Conservation (phyloP, 768 basidiomycete genomes). For the Xerocomellus amylosporus region DNA sequence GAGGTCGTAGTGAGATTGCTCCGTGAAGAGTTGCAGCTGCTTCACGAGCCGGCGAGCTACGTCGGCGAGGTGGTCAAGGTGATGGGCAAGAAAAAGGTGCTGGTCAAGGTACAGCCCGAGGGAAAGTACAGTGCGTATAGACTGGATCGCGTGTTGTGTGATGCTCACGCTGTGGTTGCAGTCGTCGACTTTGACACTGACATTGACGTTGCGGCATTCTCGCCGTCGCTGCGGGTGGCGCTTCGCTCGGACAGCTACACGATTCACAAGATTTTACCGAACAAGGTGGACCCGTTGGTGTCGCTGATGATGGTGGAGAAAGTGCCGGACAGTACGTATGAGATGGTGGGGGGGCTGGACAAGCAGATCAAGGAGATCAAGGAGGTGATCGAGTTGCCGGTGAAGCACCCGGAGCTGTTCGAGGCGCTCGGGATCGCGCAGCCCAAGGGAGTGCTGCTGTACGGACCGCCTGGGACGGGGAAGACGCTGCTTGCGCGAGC, state of each 20-base stretch:
- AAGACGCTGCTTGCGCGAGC: slow-evolving; percentile 95
- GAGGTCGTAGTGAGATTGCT: slow-evolving; percentile 69
- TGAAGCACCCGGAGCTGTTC: slow-evolving; percentile 97
- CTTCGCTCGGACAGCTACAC: slow-evolving; percentile 96
- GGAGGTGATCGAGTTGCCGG: slow-evolving; percentile 96
- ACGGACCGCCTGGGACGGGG: slow-evolving; percentile 95
- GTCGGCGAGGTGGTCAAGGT: slow-evolving; percentile 98
- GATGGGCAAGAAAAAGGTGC: slow-evolving; percentile 98
- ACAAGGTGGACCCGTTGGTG: slow-evolving; percentile 97
- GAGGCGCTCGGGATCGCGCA: slow-evolving; percentile 95
- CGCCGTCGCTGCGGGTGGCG: slow-evolving; percentile 86
- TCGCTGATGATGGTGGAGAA: slow-evolving; percentile 99
- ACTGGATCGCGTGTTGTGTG: fast-evolving
- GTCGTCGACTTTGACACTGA: slow-evolving; percentile 93
- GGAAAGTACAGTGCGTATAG: slow-evolving; percentile 90
- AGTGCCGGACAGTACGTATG: slow-evolving; percentile 98
- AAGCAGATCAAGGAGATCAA: slow-evolving; percentile 99
- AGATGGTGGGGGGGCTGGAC: slow-evolving; percentile 99
- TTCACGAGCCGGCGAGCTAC: slow-evolving; percentile 95
- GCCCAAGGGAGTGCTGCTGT: slow-evolving; percentile 93
- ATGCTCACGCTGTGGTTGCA: slow-evolving; percentile 27
- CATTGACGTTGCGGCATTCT: slow-evolving; percentile 76
- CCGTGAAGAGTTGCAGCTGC: slow-evolving; percentile 86
- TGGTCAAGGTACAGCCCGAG: slow-evolving; percentile 98
- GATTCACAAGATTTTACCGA: slow-evolving; percentile 94